Evolutionary conservation across 441 rosid genomes (phyloP).

Genomic region (Gossypium lobatum): DNA sequence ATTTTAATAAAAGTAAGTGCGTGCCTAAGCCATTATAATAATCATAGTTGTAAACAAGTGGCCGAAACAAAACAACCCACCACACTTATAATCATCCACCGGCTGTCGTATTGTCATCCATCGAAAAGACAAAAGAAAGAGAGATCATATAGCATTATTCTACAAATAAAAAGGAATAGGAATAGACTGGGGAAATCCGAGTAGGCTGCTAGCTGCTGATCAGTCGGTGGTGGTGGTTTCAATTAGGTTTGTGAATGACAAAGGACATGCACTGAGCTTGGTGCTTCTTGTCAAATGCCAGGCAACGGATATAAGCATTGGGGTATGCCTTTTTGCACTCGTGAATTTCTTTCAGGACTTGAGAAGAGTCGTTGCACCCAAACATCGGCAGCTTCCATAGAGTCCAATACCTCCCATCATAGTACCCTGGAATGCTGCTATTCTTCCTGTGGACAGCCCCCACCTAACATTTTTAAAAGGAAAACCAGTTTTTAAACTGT

Average conservation of each 20-base stretch:
- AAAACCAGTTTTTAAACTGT: neutral
- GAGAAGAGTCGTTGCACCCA: conserved; percentile 53
- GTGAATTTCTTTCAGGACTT: conserved; percentile 41
- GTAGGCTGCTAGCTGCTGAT: neutral
- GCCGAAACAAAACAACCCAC: no score
- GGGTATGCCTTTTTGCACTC: conserved; percentile 52
- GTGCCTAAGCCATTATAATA: no score
- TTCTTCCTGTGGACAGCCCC: conserved; percentile 42
- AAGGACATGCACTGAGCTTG: conserved; percentile 61
- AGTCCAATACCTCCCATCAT: conserved; percentile 68
- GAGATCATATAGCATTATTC: neutral
- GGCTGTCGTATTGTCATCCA: neutral
- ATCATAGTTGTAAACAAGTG: no score
- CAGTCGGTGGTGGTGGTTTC: neutral
- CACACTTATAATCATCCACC: no score
- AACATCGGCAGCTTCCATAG: conserved; percentile 75
- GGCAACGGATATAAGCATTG: conserved; percentile 45
- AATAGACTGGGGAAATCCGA: neutral
- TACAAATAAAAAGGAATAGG: neutral
- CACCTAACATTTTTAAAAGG: conserved; percentile 16
- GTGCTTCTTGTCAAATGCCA: conserved; percentile 44
- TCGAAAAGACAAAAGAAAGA: neutral
- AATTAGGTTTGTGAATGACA: conserved; percentile 41
- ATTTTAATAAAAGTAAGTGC: no score
- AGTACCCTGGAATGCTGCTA: conserved; percentile 59